Percentiles rank a stretch among this genome's conserved stretches.
These are phyloP conservation scores for Capronia epimyces DNA, from an alignment of 2,329 filamentous ascomycete species.

Conservation along the genomic window DNA sequence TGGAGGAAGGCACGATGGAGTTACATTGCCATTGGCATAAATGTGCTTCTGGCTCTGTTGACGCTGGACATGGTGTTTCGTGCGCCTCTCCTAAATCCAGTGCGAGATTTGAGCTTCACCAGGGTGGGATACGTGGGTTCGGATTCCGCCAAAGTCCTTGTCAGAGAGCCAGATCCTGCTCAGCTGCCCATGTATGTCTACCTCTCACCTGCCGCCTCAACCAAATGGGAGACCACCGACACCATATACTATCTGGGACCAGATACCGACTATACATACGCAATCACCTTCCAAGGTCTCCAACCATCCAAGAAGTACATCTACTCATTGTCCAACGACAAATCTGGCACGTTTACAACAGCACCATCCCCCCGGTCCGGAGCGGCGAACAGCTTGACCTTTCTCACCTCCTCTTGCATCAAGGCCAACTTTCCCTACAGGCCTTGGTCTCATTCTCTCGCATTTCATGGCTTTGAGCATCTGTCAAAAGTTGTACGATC, in stretches of 20 bases:
- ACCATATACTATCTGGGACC: constrained; percentile 62
- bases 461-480: constrained; percentile 62
- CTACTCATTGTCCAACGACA: constrained; percentile 81
- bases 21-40: constrained; percentile 64
- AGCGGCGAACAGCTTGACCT: constrained; percentile 70
- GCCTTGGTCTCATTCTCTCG: constrained; percentile 72
- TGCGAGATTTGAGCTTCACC: constrained; percentile 73
- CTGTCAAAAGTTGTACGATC: constrained; percentile 67
- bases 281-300: constrained; percentile 62
- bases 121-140: constrained; percentile 82
- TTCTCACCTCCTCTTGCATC: constrained; percentile 88
- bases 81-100: constrained; percentile 63
- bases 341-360: constrained; percentile 73
- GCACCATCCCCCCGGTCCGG: constrained; percentile 64
- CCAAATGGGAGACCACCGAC: constrained; percentile 58
- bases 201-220: constrained; percentile 36
- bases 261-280: constrained; percentile 74
- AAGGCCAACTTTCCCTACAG: constrained; percentile 87
- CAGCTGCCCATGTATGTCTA: constrained; percentile 72
- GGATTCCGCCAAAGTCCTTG: constrained; percentile 69
- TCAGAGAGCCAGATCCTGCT: constrained; percentile 73
- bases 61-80: constrained; percentile 73
- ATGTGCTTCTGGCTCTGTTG: constrained; percentile 62
- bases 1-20: constrained; percentile 63
- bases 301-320: constrained; percentile 70